Percentiles rank a stretch among this genome's conserved stretches.
phyloP scores from a whole-genome alignment of 2,329 filamentous ascomycete genomes.

The Diplodia scrobiculata region DNA sequence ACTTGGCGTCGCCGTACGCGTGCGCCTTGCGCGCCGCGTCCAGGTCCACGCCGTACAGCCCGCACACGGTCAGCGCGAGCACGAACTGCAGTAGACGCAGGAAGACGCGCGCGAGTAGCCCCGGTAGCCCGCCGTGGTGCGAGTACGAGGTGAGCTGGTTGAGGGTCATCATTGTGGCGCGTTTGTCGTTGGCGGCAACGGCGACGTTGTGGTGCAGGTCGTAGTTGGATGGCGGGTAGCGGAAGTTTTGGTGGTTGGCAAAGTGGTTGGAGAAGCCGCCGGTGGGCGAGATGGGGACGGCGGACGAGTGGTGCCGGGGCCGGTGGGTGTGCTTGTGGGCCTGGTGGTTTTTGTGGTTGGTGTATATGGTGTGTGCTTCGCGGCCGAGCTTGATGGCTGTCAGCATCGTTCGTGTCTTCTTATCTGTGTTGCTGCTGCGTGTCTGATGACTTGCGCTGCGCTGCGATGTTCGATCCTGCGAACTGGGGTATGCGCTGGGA shows the following conservation, averaged over 20 bases:
- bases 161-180: constrained; percentile 25
- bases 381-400: constrained; percentile 17
- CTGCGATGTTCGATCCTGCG: constrained; percentile 7
- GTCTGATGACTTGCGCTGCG: neutral
- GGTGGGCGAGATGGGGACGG: neutral
- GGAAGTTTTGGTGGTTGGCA: constrained; percentile 10
- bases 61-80: constrained; percentile 73
- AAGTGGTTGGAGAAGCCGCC: constrained; percentile 2
- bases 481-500: neutral
- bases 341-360: constrained; percentile 24
- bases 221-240: neutral
- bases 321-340: constrained; percentile 5
- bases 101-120: constrained; percentile 57
- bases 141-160: constrained; percentile 9
- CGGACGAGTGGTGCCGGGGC: neutral
- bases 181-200: neutral
- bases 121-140: constrained; percentile 44
- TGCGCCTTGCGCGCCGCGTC: constrained; percentile 50
- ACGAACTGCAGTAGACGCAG: constrained; percentile 77
- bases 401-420: neutral
- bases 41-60: constrained; percentile 60
- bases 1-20: constrained; percentile 42
- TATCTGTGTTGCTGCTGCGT: neutral
- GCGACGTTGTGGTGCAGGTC: no score
- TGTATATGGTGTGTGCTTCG: constrained; percentile 19